Conservation (phyloP, 2,329 filamentous ascomycete genomes). For the Gremmenia infestans region DNA sequence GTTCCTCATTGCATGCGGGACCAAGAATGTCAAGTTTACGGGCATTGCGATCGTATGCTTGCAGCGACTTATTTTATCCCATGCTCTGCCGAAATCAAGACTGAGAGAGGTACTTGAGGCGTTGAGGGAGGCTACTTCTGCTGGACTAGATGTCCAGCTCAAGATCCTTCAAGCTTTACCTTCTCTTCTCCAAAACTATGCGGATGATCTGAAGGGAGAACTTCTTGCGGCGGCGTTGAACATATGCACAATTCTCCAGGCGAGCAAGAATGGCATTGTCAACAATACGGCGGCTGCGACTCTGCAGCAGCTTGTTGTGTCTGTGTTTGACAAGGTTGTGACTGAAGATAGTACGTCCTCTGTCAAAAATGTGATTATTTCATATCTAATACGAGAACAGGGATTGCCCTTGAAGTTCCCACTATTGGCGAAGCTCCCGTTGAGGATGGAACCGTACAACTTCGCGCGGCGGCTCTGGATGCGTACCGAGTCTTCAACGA, state of each 20-base stretch:
- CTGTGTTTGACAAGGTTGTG: conserved; percentile 87
- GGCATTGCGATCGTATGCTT: conserved; percentile 83
- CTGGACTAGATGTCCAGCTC: conserved; percentile 82
- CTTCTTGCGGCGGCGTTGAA: conserved; percentile 78
- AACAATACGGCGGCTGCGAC: conserved; percentile 97
- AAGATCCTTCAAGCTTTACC: conserved; percentile 93
- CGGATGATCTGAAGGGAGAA: conserved; percentile 72
- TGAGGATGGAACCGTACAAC: conserved; percentile 57
- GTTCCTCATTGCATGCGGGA: conserved; percentile 88
- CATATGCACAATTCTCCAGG: conserved; percentile 86
- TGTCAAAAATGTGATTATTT: conserved; percentile 9
- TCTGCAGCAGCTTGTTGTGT: conserved; percentile 85
- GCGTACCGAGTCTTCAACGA: conserved; percentile 86
- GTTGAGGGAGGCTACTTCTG: conserved; percentile 76
- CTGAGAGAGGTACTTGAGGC: conserved; percentile 85
- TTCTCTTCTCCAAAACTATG: conserved; percentile 85
- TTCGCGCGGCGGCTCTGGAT: conserved; percentile 76
- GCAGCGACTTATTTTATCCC: conserved; percentile 79
- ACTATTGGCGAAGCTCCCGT: conserved; percentile 63
- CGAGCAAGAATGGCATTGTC: conserved; percentile 87
- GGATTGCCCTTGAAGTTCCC: conserved; percentile 44
- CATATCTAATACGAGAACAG: conserved; percentile 19
- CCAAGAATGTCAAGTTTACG: conserved; percentile 86
- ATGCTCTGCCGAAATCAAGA: conserved; percentile 71
- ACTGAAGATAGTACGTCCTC: conserved; percentile 66